Evolutionary conservation across 306 rosid species (phyloP), one percentile per base, ranked within the genome.

Genomic region (Trifolium pratense): DNA sequence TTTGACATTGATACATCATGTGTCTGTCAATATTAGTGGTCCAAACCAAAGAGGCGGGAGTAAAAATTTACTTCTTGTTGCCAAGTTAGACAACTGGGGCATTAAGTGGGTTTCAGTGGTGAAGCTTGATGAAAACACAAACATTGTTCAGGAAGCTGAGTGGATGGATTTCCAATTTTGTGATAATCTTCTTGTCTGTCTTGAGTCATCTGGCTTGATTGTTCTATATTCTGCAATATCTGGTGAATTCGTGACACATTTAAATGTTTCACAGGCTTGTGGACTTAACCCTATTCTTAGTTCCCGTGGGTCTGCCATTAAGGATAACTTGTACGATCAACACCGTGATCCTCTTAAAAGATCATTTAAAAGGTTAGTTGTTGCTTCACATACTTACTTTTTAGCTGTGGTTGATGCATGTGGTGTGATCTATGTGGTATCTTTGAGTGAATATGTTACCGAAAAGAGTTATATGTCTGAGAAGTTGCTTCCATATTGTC

Each of bases 141-240:
- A 80, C 71, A 66, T 52, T 36, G 78, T 77, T 60, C 83, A 76
- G 23, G 71, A 62, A 71, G 79, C 55, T 78, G 87, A 85, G 82
- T 94, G 98, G 96, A 59, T 49, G 3, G 95, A 91, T 81, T 94
- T 91, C 82, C 70, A 81, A 81, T 88, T 94, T 89, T 88, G 88
- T 63, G 96, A 86, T 74, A 73, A 86, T 77, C 86, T 91, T 75
- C 93, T 94, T 74, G 86, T 84, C 65, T 89, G 96, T 82, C 92
- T 94, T 37, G 83, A 76, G 80, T 84, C 93, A 68, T 83, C 86
- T 74, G 97, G 97, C 70, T 76, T 87, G 37, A 73, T 94, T 61
- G 85, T 84, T 79, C 79, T 90, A 56, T 85, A 89, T 81, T 77
- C 81, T 66, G 96, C 92, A 70, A 53, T 85, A 72, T 79, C 91